phyloP scores from a whole-genome alignment of 202 grass and related monocot species.

The Schoenoplectus triqueter region DNA sequence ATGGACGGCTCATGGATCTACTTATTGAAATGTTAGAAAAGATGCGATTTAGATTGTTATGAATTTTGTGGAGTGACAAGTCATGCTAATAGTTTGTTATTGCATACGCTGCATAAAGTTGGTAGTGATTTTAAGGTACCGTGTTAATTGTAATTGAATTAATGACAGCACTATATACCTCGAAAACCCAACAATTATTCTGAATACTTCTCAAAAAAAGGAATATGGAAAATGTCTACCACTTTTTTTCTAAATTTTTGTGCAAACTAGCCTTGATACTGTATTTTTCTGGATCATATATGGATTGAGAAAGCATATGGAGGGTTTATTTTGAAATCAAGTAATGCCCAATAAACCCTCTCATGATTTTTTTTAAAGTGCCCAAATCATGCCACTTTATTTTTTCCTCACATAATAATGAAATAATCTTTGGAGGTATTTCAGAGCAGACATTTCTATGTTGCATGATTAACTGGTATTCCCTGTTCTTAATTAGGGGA shows the following conservation, averaged over 20 bases:
- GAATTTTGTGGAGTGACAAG: neutral
- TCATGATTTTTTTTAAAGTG: neutral
- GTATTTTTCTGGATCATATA: neutral
- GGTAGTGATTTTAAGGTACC: neutral
- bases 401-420: neutral
- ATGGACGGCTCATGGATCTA: neutral
- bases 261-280: neutral
- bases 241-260: neutral
- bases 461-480: neutral
- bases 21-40: neutral
- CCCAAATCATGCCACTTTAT: neutral
- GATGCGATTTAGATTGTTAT: neutral
- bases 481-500: neutral
- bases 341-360: neutral
- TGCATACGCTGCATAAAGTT: neutral
- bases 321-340: neutral
- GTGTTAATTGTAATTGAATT: conserved; percentile 23
- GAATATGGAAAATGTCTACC: neutral
- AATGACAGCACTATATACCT: neutral
- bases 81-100: neutral
- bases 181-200: neutral
- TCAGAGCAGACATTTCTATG: neutral
- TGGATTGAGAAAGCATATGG: neutral
- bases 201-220: neutral
- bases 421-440: neutral